Evolutionary conservation across 2,329 filamentous ascomycete genomes (phyloP), one percentile per base, ranked within the genome.

Genomic region (Pseudocercospora ulei): DNA sequence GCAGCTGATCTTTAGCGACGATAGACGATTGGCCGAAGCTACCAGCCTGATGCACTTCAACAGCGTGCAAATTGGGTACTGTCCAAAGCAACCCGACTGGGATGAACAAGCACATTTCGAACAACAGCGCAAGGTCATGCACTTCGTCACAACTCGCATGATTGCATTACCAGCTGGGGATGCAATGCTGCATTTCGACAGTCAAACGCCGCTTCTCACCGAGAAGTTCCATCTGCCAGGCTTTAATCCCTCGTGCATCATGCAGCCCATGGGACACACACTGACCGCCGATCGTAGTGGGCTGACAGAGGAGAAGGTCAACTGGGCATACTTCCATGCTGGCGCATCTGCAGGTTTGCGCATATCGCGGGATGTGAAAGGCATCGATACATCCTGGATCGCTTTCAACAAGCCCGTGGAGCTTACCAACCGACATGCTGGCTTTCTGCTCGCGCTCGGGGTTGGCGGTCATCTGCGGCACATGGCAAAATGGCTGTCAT

Each of bases 341-440:
- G 90, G 90, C 4, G 88, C 92, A 18, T 82, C 88, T n/a, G 84
- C 83, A 14, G 90, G 90, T 2, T 66, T 98, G 16, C 83, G 86
- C 41, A 93, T 98, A 35, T 94, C 90, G 4, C 80, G 79, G 7
- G 74, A 84, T 39, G 88, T 87, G 3, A 85, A 85, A 55, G 88
- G 88, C 3, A 96, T 98, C 47, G 90, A 98, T 57, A 95, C 87
- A 0, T 96, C 88, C 0, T 98, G 92, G 92, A 95, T 98, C 50
- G 72, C 95, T 20, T 98, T 92, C 70, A 98, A 98, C 66, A 95
- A 94, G 58, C 88, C 90, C 0, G 73, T 77, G 23, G 90, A 98
- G 37, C 71, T 95, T 8, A 95, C 82, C 47, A 95, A 96, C 57
- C 76, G 90, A n/a, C 90, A 98, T 60, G 92, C 90, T 18, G 90